These are phyloP conservation scores for Chlamydomonas reinhardtii DNA, from an alignment of 163 green algal species.

Conservation along the genomic window DNA sequence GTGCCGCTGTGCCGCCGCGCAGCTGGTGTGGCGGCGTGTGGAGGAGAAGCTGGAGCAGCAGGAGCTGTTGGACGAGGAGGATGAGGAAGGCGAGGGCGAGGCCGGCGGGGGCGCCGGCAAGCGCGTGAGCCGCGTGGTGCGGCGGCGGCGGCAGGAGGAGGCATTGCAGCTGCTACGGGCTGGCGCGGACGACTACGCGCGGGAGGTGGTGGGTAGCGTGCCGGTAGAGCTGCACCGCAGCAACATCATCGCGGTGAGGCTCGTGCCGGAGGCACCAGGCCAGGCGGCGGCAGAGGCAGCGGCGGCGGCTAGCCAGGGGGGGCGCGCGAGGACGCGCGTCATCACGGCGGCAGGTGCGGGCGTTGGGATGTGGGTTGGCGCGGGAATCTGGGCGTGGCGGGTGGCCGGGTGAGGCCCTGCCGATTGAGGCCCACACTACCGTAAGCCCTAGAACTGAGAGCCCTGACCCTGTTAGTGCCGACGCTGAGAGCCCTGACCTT, in stretches of 20 bases:
- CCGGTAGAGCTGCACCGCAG: conserved; percentile 55
- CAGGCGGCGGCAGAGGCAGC: too few species aligned
- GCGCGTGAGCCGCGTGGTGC: not conserved
- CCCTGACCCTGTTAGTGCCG: too few species aligned
- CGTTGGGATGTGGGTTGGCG: too few species aligned
- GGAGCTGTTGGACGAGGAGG: not conserved
- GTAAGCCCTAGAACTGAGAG: too few species aligned
- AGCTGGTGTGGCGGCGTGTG: conserved; percentile 66
- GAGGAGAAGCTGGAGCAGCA: conserved; percentile 51
- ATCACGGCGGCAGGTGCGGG: conserved; percentile 17
- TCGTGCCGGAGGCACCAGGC: not conserved
- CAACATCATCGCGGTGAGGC: conserved; percentile 35
- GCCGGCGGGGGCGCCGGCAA: not conserved
- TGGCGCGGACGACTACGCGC: conserved; percentile 2
- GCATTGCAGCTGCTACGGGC: conserved; percentile 26
- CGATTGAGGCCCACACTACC: too few species aligned
- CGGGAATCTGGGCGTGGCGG: too few species aligned
- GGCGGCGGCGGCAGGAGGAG: conserved; percentile 17
- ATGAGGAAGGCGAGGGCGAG: not conserved
- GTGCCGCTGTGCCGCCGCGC: not conserved
- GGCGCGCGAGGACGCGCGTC: not conserved
- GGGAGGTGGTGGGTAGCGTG: not conserved
- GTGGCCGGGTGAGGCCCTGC: too few species aligned
- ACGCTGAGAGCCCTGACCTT: not conserved
- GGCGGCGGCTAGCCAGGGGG: not conserved